Conservation (phyloP, 2,329 filamentous ascomycete genomes). For the Hypomyces rosellus region DNA sequence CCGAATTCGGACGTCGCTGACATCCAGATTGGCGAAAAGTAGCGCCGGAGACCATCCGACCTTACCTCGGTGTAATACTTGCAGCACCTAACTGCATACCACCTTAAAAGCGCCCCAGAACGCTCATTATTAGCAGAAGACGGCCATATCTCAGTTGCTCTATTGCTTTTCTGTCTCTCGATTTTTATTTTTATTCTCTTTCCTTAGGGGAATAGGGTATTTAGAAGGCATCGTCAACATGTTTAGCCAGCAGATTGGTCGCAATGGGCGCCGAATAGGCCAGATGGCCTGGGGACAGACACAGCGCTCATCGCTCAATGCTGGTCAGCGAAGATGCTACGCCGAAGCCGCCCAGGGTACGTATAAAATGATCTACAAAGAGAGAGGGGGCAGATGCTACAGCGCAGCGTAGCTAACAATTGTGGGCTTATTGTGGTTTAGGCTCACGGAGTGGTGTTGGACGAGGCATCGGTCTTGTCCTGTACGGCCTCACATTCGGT, state of each 20-base stretch:
- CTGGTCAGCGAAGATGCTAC: slow-evolving; percentile 20
- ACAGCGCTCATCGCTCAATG: slow-evolving; percentile 4
- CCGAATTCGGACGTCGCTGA: not conserved
- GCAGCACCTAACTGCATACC: too few species aligned
- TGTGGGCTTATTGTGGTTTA: not conserved
- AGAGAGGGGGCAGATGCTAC: not conserved
- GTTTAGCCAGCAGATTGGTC: slow-evolving; percentile 20
- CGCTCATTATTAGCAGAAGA: too few species aligned
- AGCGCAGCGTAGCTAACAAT: not conserved
- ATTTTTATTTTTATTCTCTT: not conserved
- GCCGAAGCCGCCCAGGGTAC: slow-evolving; percentile 19
- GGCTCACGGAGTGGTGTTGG: slow-evolving; percentile 17
- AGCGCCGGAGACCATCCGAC: too few species aligned
- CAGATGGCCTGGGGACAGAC: slow-evolving; percentile 17
- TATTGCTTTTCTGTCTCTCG: not conserved
- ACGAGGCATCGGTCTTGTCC: slow-evolving; percentile 19
- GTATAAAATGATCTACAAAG: slow-evolving; percentile 6
- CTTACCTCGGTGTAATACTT: too few species aligned
- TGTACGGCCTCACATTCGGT: slow-evolving; percentile 26
- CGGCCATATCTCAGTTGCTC: not conserved
- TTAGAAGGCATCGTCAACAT: slow-evolving; percentile 7
- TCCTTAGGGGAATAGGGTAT: not conserved
- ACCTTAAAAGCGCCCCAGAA: too few species aligned
- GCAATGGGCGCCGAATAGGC: slow-evolving; percentile 18
- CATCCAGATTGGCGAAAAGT: too few species aligned